These are phyloP conservation scores for Secale cereale DNA, from an alignment of 176 grass and related monocot species.

Conservation along the genomic window DNA sequence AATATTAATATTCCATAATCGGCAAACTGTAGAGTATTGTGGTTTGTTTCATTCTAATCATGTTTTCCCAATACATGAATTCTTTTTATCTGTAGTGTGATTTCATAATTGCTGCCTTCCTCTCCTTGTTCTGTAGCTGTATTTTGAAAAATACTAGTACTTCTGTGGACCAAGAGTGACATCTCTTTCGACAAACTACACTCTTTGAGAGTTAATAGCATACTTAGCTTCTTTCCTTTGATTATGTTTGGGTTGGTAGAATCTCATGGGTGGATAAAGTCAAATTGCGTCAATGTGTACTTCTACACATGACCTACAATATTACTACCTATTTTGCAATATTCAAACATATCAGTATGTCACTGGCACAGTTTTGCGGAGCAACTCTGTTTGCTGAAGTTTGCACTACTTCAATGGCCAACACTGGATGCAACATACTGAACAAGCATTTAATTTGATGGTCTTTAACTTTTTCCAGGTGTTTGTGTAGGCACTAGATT, in stretches of 20 bases:
- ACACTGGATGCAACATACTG: not conserved
- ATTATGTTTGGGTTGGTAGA: not conserved
- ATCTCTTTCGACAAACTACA: not conserved
- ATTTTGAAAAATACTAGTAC: not conserved
- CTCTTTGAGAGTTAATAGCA: not conserved
- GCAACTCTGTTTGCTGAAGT: not conserved
- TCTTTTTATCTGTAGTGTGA: not conserved
- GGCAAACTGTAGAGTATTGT: not conserved
- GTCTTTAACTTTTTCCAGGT: slow-evolving; percentile 58
- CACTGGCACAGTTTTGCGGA: not conserved
- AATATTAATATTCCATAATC: not conserved
- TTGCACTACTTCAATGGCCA: slow-evolving; percentile 1
- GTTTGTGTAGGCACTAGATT: slow-evolving; percentile 93
- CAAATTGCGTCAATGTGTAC: not conserved
- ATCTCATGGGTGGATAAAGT: not conserved
- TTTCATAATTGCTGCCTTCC: not conserved
- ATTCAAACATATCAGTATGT: not conserved
- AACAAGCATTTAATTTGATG: slow-evolving; percentile 26
- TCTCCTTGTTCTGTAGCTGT: not conserved
- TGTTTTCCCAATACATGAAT: not conserved
- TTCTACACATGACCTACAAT: not conserved
- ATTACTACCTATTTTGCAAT: not conserved
- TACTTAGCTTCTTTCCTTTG: not conserved
- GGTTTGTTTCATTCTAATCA: not conserved
- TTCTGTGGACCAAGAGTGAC: not conserved